phyloP scores from a whole-genome alignment of 2,329 filamentous ascomycete genomes.

The Aspergillus amoenus region DNA sequence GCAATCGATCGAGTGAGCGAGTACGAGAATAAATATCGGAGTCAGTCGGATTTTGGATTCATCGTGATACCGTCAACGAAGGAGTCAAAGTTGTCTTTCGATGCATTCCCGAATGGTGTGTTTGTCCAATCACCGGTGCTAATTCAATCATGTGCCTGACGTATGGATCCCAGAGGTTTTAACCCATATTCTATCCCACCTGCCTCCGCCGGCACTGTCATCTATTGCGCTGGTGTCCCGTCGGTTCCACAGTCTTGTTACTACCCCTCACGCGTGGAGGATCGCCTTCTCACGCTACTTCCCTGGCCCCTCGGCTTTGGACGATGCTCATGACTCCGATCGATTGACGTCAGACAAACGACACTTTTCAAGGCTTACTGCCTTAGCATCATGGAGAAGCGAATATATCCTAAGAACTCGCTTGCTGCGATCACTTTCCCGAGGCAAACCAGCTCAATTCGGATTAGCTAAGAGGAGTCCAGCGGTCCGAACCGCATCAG shows the following conservation, averaged over 20 bases:
- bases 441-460: constrained; percentile 69
- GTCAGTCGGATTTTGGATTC: constrained; percentile 49
- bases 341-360: constrained; percentile 69
- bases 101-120: constrained; percentile 77
- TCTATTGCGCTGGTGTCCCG: constrained; percentile 82
- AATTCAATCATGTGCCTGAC: constrained; percentile 13
- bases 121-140: constrained; percentile 8
- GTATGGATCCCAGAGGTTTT: constrained; percentile 67
- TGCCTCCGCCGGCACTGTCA: constrained; percentile 80
- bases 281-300: constrained; percentile 91
- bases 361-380: constrained; percentile 77
- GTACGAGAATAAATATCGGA: constrained; percentile 52
- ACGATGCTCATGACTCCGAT: constrained; percentile 50
- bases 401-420: constrained; percentile 90
- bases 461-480: constrained; percentile 55
- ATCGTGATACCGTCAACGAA: constrained; percentile 50
- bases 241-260: constrained; percentile 82
- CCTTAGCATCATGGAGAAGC: constrained; percentile 88
- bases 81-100: constrained; percentile 50
- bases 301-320: constrained; percentile 66
- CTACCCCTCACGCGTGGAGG: constrained; percentile 89
- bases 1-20: constrained; percentile 53
- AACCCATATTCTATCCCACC: constrained; percentile 85
- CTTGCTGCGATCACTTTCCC: constrained; percentile 74
- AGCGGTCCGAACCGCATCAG: constrained; percentile 52